Conservation (phyloP, 768 basidiomycete genomes). For the Termitomyces sp. region DNA sequence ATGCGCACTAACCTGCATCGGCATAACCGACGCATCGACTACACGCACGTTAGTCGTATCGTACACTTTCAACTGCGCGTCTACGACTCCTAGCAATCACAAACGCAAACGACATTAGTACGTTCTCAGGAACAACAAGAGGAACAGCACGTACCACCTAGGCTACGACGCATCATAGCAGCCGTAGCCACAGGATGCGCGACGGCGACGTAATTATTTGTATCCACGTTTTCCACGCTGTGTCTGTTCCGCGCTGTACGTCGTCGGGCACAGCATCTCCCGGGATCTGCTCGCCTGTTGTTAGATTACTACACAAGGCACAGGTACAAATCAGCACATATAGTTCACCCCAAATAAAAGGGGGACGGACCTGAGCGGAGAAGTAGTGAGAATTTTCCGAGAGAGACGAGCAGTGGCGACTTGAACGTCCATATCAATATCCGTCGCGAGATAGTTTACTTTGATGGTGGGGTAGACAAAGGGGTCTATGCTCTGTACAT, state of each 20-base stretch:
- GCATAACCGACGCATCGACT: slow-evolving; percentile 22
- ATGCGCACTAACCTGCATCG: slow-evolving; percentile 47
- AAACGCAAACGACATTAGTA: too few relatives aligned
- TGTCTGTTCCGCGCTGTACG: slow-evolving; percentile 36
- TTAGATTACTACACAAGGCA: too few relatives aligned
- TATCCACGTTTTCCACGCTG: slow-evolving; percentile 48
- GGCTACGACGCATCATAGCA: background rate
- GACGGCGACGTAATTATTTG: slow-evolving; percentile 39
- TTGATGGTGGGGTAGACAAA: slow-evolving; percentile 43
- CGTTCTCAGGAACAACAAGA: too few relatives aligned
- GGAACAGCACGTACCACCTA: background rate
- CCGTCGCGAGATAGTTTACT: slow-evolving; percentile 50
- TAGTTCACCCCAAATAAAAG: too few relatives aligned
- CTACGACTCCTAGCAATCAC: too few relatives aligned
- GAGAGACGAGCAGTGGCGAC: slow-evolving; percentile 27
- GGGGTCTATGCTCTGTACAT: slow-evolving; percentile 40
- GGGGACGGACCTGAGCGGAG: background rate
- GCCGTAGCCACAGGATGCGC: slow-evolving; percentile 44
- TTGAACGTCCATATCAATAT: slow-evolving; percentile 19
- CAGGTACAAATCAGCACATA: background rate
- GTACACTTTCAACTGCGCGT: too few relatives aligned
- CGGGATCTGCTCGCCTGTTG: too few relatives aligned
- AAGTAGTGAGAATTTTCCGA: slow-evolving; percentile 22
- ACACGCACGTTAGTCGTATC: too few relatives aligned
- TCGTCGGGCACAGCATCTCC: too few relatives aligned